Percentiles rank a stretch among this genome's conserved stretches.
These are phyloP conservation scores for Vitis hybrid DNA, from an alignment of 177 flowering plant genomes.

Conservation along the genomic window DNA sequence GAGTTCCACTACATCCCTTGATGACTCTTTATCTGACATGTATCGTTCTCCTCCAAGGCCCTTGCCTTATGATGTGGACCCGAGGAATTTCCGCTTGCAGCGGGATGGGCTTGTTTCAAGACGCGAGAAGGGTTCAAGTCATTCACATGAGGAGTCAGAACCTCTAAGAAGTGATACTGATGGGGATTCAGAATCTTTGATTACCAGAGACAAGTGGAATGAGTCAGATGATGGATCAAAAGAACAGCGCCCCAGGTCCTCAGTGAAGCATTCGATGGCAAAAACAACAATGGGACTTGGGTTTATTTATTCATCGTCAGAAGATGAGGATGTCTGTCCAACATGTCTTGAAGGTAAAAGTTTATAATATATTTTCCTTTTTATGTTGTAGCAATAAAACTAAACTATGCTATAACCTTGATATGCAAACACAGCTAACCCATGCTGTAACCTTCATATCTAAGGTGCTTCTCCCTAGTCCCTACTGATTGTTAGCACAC, in stretches of 20 bases:
- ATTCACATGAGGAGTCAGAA: slow-evolving; percentile 80
- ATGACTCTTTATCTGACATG: slow-evolving; percentile 63
- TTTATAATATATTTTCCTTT: not conserved
- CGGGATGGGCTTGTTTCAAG: slow-evolving; percentile 72
- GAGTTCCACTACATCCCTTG: slow-evolving; percentile 57
- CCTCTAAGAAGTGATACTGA: slow-evolving; percentile 65
- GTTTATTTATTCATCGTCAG: slow-evolving; percentile 62
- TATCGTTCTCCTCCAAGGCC: slow-evolving; percentile 94
- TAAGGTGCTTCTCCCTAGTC: not conserved
- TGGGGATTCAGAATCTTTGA: slow-evolving; percentile 41
- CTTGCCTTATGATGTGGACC: slow-evolving; percentile 92
- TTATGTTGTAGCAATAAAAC: not conserved
- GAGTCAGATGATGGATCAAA: slow-evolving; percentile 56
- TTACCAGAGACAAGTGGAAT: slow-evolving; percentile 57
- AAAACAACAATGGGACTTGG: slow-evolving; percentile 39
- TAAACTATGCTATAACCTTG: not conserved
- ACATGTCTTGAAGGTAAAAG: slow-evolving; percentile 92
- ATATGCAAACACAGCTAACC: not conserved
- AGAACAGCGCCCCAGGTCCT: slow-evolving; percentile 43
- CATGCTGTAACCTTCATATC: not conserved
- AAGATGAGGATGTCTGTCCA: slow-evolving; percentile 97
- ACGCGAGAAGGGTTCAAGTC: slow-evolving; percentile 90
- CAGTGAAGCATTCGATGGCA: slow-evolving; percentile 42
- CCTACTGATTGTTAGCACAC: no score
- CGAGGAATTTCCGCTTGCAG: slow-evolving; percentile 65